Percentiles rank a stretch among this genome's conserved stretches.
Evolutionary conservation across 2,329 filamentous ascomycete genomes (phyloP).

Genomic region (Bipolaris cookei): DNA sequence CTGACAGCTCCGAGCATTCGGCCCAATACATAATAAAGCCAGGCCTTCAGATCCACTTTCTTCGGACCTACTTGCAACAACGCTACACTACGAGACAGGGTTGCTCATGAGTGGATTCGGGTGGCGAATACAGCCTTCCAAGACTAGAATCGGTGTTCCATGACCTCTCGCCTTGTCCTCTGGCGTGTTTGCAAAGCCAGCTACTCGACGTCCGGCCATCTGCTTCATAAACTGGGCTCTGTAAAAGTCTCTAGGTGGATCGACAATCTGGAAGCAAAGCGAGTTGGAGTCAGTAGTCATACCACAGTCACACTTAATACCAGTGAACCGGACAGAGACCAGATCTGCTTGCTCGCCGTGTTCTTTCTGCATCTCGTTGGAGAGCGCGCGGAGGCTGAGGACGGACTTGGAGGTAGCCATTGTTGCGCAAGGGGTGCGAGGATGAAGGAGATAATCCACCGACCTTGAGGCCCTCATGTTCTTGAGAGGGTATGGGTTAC

Average conservation of each 20-base stretch:
- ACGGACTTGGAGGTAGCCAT: conserved; percentile 11
- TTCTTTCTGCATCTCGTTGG: conserved; percentile 18
- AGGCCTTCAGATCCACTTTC: too few relatives aligned
- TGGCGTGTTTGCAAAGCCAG: conserved; percentile 14
- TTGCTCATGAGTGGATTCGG: conserved; percentile 33
- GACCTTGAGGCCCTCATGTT: conserved; percentile 23
- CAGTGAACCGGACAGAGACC: conserved; percentile 27
- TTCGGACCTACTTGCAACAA: neutral
- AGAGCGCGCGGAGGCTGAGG: conserved; percentile 17
- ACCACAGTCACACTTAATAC: conserved; percentile 31
- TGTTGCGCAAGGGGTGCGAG: neutral
- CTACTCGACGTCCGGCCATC: neutral
- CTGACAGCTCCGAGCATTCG: neutral
- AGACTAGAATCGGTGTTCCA: conserved; percentile 19
- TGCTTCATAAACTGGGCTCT: neutral
- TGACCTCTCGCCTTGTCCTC: conserved; percentile 29
- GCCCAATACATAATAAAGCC: neutral
- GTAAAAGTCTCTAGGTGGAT: conserved; percentile 6
- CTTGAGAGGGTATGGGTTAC: conserved; percentile 8
- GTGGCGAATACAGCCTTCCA: conserved; percentile 19
- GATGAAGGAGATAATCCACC: conserved; percentile 15
- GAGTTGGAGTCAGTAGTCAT: conserved; percentile 17
- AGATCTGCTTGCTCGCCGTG: conserved; percentile 26
- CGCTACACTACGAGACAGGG: conserved; percentile 7
- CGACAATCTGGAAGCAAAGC: conserved; percentile 34